Evolutionary conservation across 176 grass and related monocot species (phyloP).

Genomic region (Cymbopogon citratus): DNA sequence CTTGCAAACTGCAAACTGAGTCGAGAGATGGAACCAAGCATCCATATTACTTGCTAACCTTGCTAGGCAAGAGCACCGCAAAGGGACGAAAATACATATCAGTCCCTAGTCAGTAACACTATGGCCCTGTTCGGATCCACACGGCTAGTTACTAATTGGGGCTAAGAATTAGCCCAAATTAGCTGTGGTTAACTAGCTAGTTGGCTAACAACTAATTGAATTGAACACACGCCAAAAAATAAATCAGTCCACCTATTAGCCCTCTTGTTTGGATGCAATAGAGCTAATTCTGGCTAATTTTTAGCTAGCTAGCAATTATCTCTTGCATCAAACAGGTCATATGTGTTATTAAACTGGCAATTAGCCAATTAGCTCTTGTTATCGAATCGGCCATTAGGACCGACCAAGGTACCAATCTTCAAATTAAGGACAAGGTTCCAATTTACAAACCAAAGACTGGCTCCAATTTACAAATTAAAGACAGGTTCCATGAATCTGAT

Average conservation of each 20-base stretch:
- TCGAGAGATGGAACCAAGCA: too few relatives aligned
- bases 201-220: not conserved
- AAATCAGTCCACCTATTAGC: not conserved
- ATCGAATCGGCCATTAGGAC: not conserved
- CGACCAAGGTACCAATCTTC: too few relatives aligned
- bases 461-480: too few relatives aligned
- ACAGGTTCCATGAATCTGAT: not conserved
- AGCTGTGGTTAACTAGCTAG: not conserved
- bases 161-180: not conserved
- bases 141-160: not conserved
- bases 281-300: too few relatives aligned
- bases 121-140: not conserved
- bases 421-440: not conserved
- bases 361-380: too few relatives aligned
- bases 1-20: too few relatives aligned
- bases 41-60: not conserved
- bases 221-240: not conserved
- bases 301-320: not conserved
- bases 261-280: too few relatives aligned
- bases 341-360: not conserved
- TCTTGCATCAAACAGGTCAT: not conserved
- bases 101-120: not conserved
- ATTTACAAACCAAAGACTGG: too few relatives aligned
- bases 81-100: not conserved
- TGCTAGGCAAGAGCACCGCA: not conserved